Percentiles rank a stretch among this genome's conserved stretches.
phyloP scores from a whole-genome alignment of 1,139 yeast genomes.

The Zygosaccharomyces sapae region DNA sequence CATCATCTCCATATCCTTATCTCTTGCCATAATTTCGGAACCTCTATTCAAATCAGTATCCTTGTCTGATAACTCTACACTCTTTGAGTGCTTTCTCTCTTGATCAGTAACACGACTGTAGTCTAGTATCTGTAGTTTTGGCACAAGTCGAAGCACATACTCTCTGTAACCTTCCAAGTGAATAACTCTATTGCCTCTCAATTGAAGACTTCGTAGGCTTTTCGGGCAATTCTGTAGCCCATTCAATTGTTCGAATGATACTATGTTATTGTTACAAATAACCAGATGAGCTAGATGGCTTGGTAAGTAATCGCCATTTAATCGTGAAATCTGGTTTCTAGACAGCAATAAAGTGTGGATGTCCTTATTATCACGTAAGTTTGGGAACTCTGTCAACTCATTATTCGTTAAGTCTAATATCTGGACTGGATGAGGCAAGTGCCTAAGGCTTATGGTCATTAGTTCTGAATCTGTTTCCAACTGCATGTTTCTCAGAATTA shows the following conservation, averaged over 20 bases:
- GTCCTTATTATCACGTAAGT: slow-evolving; percentile 19
- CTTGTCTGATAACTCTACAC: background rate
- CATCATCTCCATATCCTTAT: slow-evolving; percentile 35
- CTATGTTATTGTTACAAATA: slow-evolving; percentile 27
- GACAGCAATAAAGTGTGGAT: slow-evolving; percentile 32
- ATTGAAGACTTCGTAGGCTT: slow-evolving; percentile 41
- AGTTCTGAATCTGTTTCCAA: slow-evolving; percentile 28
- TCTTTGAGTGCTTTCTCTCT: slow-evolving; percentile 45
- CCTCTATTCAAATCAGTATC: background rate
- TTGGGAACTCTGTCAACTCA: slow-evolving; percentile 26
- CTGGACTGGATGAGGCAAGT: slow-evolving; percentile 24
- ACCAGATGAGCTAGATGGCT: slow-evolving; percentile 23
- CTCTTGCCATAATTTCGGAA: slow-evolving; percentile 24
- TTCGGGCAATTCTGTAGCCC: slow-evolving; percentile 25
- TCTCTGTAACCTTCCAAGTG: slow-evolving; percentile 53
- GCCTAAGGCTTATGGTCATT: slow-evolving; percentile 27
- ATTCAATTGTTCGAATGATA: slow-evolving; percentile 20
- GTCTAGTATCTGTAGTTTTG: slow-evolving; percentile 61
- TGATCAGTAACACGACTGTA: slow-evolving; percentile 53
- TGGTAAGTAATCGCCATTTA: slow-evolving; percentile 31
- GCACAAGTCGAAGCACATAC: slow-evolving; percentile 58
- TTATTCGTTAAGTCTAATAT: slow-evolving; percentile 34
- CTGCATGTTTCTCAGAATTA: slow-evolving; percentile 28
- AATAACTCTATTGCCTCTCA: slow-evolving; percentile 62
- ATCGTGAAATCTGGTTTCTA: slow-evolving; percentile 24